Evolutionary conservation across 2,329 filamentous ascomycete species (phyloP).

Genomic region (Venturia pyrina): DNA sequence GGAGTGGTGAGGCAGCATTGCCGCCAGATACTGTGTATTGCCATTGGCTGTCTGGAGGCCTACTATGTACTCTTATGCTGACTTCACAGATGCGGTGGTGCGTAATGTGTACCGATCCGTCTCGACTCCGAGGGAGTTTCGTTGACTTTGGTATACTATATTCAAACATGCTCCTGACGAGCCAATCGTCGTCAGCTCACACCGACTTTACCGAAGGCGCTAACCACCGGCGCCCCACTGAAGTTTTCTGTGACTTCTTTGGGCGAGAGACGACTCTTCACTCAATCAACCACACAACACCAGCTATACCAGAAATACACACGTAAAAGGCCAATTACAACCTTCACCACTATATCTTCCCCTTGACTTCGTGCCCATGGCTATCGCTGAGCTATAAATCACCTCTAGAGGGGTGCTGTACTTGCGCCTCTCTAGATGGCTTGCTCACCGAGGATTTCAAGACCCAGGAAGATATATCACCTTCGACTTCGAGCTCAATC

Average conservation of each 20-base stretch:
- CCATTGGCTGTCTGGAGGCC: not conserved
- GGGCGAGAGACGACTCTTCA: not conserved
- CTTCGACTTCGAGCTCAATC: conserved; percentile 9
- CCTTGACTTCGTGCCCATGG: conserved; percentile 38
- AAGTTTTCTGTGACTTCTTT: not conserved
- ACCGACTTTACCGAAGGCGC: not conserved
- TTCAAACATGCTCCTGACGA: not conserved
- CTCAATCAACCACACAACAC: not conserved
- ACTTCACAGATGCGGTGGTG: no score
- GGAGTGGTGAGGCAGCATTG: not conserved
- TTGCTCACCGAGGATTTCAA: conserved; percentile 70
- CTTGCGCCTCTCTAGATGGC: conserved; percentile 65
- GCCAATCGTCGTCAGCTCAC: not conserved
- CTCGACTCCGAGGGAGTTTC: no score
- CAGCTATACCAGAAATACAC: not conserved
- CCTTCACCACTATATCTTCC: conserved; percentile 26
- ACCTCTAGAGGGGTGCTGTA: conserved; percentile 60
- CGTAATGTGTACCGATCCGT: no score
- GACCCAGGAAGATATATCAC: conserved; percentile 33
- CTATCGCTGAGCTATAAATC: conserved; percentile 65
- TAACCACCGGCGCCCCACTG: not conserved
- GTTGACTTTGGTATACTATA: no score
- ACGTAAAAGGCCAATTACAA: not conserved
- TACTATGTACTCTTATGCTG: no score
- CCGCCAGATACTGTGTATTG: no score